Evolutionary conservation across 352 stramenopile species (phyloP), one percentile per base, ranked within the genome.

Genomic region (Saprolegnia diclina): DNA sequence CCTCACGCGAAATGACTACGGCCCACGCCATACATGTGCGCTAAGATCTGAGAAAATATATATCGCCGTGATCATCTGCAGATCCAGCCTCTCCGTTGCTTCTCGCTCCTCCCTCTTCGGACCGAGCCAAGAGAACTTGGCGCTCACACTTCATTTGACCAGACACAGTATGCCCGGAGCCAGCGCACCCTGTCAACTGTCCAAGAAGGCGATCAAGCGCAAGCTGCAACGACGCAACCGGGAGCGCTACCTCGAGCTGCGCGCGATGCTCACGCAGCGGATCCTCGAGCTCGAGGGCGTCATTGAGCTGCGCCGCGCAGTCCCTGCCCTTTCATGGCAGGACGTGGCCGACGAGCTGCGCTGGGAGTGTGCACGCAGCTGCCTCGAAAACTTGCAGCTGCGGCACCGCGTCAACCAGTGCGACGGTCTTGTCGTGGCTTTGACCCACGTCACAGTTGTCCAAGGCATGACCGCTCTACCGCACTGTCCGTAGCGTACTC

Each of bases 151-250:
- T 3, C 42, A 48, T n/a, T 48, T 48, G 11, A n/a, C 42, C 18
- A n/a, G n/a, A 3, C 42, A n/a, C 11, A n/a, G 42, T 3, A 48
- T n/a, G 42, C 42, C 29, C 29, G 29, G 29, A 35, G 18, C 42
- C 11, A 48, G 13, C 42, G 1, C 42, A 10, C 13, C 42, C 42
- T n/a, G 11, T 59, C 52, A 35, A 59, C 3, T n/a, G 13, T 59
- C 52, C n/a, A 54, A 4, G 11, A 59, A 59, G 52, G 24, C 24
- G 11, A 19, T 24, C 52, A 59, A 59, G 52, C 52, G 52, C 52
- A 59, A 59, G 35, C 52, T 59, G 24, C 52, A 59, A n/a, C 52
- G 52, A 16, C 52, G 52, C 24, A 59, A 59, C 35, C 52, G 52
- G 24, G 13, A 26, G 13, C 24, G 24, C 35, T 59, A 59, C 52